A percentile compares a stretch with the other conserved stretches of the same genome.
Evolutionary conservation across 2,329 filamentous ascomycete species (phyloP).

Genomic region (Trichoderma koningii): DNA sequence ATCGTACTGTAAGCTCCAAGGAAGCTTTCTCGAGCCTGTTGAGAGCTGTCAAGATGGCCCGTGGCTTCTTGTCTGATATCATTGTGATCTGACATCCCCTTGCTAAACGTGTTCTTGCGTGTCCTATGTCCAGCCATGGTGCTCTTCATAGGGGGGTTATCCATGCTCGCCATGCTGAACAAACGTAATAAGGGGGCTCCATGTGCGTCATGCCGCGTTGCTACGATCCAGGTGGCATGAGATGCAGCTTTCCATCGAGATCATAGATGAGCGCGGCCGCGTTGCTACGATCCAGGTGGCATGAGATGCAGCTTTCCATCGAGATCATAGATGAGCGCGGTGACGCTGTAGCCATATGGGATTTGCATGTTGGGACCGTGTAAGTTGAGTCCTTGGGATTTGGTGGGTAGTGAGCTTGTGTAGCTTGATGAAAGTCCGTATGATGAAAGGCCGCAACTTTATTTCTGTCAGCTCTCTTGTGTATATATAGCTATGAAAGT

Average conservation of each 20-base stretch:
- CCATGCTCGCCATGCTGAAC: constrained; percentile 13
- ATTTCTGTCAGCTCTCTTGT: constrained; percentile 3
- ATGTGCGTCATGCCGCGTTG: constrained; percentile 18
- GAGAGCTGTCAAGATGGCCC: neutral
- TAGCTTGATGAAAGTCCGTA: neutral
- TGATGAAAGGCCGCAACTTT: constrained; percentile 22
- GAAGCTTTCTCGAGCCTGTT: neutral
- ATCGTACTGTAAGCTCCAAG: neutral
- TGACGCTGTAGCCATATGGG: constrained; percentile 3
- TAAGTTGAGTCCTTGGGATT: too few species aligned
- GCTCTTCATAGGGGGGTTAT: constrained; percentile 3
- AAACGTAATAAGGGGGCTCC: constrained; percentile 10
- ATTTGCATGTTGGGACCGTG: neutral
- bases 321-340: constrained; percentile 2
- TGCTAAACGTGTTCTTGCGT: neutral
- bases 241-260: constrained; percentile 2
- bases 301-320: neutral
- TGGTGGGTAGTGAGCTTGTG: neutral
- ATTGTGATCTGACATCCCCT: constrained; percentile 21
- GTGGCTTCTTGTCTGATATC: constrained; percentile 23
- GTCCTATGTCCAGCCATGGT: neutral
- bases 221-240: neutral
- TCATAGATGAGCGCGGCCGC: too few species aligned
- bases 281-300: neutral
- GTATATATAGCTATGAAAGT: constrained; percentile 5